These are phyloP conservation scores for Pichia kudriavzevii DNA, from an alignment of 1,139 yeast genomes.

Conservation along the genomic window DNA sequence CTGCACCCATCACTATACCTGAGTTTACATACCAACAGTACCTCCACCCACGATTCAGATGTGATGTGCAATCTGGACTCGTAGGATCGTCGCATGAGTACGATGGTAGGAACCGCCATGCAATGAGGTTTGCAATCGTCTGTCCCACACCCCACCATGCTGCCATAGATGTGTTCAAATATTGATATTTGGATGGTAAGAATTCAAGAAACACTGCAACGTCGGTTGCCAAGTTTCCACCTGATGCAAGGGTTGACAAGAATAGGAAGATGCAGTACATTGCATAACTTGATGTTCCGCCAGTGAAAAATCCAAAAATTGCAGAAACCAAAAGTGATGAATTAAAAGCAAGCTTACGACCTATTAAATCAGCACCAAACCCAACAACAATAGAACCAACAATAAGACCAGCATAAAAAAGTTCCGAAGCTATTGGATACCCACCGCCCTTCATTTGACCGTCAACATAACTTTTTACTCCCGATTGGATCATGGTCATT, in stretches of 20 bases:
- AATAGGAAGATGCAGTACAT: slow-evolving; percentile 45
- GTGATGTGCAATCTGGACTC: slow-evolving; percentile 37
- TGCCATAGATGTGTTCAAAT: slow-evolving; percentile 50
- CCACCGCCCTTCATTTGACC: slow-evolving; percentile 30
- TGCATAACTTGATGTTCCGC: slow-evolving; percentile 38
- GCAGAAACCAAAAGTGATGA: slow-evolving; percentile 44
- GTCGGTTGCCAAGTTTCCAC: slow-evolving; percentile 57
- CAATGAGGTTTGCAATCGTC: slow-evolving; percentile 44
- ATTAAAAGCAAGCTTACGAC: slow-evolving; percentile 51
- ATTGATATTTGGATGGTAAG: slow-evolving; percentile 46
- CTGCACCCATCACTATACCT: slow-evolving; percentile 43
- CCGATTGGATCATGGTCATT: slow-evolving; percentile 39
- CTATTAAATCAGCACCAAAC: slow-evolving; percentile 51
- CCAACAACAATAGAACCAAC: slow-evolving; percentile 54
- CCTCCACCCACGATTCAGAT: slow-evolving; percentile 53
- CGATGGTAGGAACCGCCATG: slow-evolving; percentile 51
- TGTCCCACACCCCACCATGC: slow-evolving; percentile 61
- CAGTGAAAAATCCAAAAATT: slow-evolving; percentile 43
- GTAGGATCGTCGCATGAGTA: slow-evolving; percentile 43
- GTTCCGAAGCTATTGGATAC: slow-evolving; percentile 30
- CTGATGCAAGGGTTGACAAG: slow-evolving; percentile 41
- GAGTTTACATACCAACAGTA: slow-evolving; percentile 49
- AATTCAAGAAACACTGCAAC: slow-evolving; percentile 54
- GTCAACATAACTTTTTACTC: slow-evolving; percentile 37
- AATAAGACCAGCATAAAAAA: slow-evolving; percentile 40